Evolutionary conservation across 2,329 filamentous ascomycete genomes (phyloP).

Genomic region (Pseudocercospora vitis): DNA sequence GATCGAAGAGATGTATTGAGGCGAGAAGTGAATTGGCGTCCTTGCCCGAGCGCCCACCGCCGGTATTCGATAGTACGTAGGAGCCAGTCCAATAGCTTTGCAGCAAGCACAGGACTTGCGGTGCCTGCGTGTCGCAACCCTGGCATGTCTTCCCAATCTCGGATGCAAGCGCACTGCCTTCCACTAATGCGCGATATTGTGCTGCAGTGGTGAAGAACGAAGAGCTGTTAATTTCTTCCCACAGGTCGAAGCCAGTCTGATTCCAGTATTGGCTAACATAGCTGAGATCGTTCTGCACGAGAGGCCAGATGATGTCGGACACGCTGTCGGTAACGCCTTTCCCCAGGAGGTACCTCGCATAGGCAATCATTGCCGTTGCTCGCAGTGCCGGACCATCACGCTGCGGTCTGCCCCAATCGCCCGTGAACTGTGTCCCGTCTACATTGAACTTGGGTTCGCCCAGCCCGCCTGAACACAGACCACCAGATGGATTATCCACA

Average conservation of each 20-base stretch:
- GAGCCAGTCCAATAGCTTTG: constrained; percentile 71
- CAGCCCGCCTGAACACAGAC: constrained; percentile 53
- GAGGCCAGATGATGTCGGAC: constrained; percentile 64
- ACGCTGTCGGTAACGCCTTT: constrained; percentile 45
- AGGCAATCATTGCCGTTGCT: constrained; percentile 70
- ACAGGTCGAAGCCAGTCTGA: constrained; percentile 68
- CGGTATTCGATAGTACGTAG: constrained; percentile 69
- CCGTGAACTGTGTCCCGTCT: constrained; percentile 53
- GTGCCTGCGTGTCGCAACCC: constrained; percentile 64
- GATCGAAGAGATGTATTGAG: constrained; percentile 64
- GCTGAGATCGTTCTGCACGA: constrained; percentile 72
- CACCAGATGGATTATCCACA: constrained; percentile 68
- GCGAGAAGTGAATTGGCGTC: constrained; percentile 68
- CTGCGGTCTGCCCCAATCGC: constrained; percentile 74
- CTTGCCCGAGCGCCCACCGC: constrained; percentile 63
- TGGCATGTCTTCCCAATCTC: constrained; percentile 61
- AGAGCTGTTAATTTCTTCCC: constrained; percentile 75
- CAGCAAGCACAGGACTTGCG: constrained; percentile 70
- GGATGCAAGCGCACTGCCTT: constrained; percentile 67
- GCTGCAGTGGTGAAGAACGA: constrained; percentile 77
- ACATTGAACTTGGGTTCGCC: constrained; percentile 74
- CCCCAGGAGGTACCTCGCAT: constrained; percentile 67
- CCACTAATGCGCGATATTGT: constrained; percentile 64
- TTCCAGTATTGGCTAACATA: constrained; percentile 72
- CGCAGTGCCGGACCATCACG: constrained; percentile 76